phyloP scores from a whole-genome alignment of 1,139 yeast species.

The Protomyces arabidopsidicola region DNA sequence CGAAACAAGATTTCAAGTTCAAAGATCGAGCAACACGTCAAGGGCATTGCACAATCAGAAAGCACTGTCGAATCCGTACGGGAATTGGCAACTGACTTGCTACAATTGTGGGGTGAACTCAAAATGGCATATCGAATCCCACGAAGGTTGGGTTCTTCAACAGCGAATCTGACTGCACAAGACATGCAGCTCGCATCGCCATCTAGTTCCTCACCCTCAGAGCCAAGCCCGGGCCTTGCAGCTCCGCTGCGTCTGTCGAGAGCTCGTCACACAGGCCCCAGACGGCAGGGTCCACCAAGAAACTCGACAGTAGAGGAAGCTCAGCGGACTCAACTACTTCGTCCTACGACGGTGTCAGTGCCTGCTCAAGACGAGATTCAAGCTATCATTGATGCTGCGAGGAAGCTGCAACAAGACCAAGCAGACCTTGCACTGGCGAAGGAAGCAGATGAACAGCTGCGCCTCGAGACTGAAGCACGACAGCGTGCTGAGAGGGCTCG shows the following conservation, averaged over 20 bases:
- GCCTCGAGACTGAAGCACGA: conserved; percentile 16
- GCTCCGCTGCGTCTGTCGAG: not conserved
- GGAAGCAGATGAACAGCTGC: conserved; percentile 32
- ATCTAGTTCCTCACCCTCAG: not conserved
- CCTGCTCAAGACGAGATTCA: conserved; percentile 38
- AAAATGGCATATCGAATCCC: conserved; percentile 84
- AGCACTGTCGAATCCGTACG: conserved; percentile 27
- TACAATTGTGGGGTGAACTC: conserved; percentile 67
- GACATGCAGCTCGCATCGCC: not conserved
- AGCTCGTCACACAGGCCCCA: not conserved
- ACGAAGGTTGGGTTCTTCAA: not conserved
- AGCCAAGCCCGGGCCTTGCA: not conserved
- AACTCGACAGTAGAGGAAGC: not conserved
- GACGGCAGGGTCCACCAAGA: not conserved
- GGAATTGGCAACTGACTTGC: conserved; percentile 43
- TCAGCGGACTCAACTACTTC: not conserved
- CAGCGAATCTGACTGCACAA: not conserved
- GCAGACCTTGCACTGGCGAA: conserved; percentile 32
- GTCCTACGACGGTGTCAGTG: not conserved
- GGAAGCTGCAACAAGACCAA: conserved; percentile 38
- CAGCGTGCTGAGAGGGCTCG: conserved; percentile 24
- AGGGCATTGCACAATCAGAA: conserved; percentile 44
- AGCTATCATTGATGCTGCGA: conserved; percentile 46
- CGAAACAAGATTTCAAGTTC: conserved; percentile 76
- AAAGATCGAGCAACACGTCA: conserved; percentile 63